A percentile compares a stretch with the other conserved stretches of the same genome.
Evolutionary conservation across 1,139 yeast species (phyloP).

Genomic region (Kurtzmaniella quercitrusa): DNA sequence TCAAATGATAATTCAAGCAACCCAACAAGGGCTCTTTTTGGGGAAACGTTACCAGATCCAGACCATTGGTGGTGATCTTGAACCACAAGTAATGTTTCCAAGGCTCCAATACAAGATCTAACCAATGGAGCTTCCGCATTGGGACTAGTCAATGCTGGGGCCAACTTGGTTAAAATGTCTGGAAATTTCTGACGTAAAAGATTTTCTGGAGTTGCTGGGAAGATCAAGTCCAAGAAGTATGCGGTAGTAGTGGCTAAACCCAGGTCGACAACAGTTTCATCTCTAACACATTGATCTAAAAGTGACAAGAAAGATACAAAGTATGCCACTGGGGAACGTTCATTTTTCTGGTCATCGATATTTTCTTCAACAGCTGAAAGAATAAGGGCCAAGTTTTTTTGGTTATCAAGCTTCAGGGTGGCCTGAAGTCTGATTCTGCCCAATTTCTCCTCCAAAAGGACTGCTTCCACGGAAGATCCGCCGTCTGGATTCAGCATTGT

Average conservation of each 20-base stretch:
- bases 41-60: constrained; percentile 54
- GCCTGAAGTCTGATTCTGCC: constrained; percentile 68
- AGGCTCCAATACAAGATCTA: constrained; percentile 79
- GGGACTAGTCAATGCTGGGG: constrained; percentile 70
- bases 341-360: constrained; percentile 65
- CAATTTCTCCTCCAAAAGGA: constrained; percentile 64
- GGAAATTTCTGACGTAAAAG: constrained; percentile 70
- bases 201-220: constrained; percentile 69
- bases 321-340: constrained; percentile 65
- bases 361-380: constrained; percentile 89
- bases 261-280: constrained; percentile 52
- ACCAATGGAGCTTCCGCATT: constrained; percentile 81
- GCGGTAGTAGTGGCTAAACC: constrained; percentile 71
- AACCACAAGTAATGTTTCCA: constrained; percentile 73
- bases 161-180: constrained; percentile 73
- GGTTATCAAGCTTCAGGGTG: constrained; percentile 76
- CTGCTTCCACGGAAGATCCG: constrained; percentile 27
- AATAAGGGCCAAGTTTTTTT: constrained; percentile 68
- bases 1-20: constrained; percentile 78
- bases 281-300: constrained; percentile 66
- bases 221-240: constrained; percentile 75
- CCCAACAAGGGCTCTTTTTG: constrained; percentile 79
- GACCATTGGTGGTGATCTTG: constrained; percentile 81
- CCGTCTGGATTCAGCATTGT: constrained; percentile 40
- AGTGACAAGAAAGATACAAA: constrained; percentile 80